Evolutionary conservation across 2,329 filamentous ascomycete genomes (phyloP).

Genomic region (Verticillium albo-atrum): DNA sequence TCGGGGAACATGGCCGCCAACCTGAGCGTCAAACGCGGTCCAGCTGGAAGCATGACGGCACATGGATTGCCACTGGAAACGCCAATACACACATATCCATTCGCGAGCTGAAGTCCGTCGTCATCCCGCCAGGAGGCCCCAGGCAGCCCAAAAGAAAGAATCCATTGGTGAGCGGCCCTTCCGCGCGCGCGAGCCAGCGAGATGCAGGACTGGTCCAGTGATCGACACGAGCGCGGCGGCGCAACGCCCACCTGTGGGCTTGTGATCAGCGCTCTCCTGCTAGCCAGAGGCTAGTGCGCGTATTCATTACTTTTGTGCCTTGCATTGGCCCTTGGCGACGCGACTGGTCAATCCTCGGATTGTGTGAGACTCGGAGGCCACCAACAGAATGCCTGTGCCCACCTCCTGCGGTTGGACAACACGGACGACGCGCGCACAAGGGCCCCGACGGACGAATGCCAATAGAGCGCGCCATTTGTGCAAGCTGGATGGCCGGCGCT

Average conservation of each 20-base stretch:
- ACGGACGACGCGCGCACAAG: constrained; percentile 11
- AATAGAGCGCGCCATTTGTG: constrained; percentile 11
- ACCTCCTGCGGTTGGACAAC: constrained; percentile 5
- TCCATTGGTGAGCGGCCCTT: background rate
- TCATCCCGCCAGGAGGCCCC: background rate
- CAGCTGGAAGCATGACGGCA: background rate
- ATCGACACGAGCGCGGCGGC: background rate
- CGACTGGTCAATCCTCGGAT: constrained; percentile 10
- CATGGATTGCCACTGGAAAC: background rate
- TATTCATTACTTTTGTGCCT: constrained; percentile 4
- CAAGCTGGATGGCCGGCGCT: constrained; percentile 11
- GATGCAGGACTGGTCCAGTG: background rate
- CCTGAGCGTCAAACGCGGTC: background rate
- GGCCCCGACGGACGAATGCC: constrained; percentile 9
- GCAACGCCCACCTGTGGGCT: background rate
- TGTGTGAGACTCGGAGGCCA: background rate
- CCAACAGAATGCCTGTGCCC: background rate
- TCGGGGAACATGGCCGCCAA: background rate
- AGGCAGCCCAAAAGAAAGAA: background rate
- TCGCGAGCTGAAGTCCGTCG: background rate
- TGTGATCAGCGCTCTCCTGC: background rate
- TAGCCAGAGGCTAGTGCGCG: constrained; percentile 1
- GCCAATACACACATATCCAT: background rate
- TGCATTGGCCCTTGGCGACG: constrained; percentile 7
- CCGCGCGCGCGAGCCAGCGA: constrained; percentile 1